Evolutionary conservation across 202 grass and related monocot genomes (phyloP).

Genomic region (Zoysia matrella): DNA sequence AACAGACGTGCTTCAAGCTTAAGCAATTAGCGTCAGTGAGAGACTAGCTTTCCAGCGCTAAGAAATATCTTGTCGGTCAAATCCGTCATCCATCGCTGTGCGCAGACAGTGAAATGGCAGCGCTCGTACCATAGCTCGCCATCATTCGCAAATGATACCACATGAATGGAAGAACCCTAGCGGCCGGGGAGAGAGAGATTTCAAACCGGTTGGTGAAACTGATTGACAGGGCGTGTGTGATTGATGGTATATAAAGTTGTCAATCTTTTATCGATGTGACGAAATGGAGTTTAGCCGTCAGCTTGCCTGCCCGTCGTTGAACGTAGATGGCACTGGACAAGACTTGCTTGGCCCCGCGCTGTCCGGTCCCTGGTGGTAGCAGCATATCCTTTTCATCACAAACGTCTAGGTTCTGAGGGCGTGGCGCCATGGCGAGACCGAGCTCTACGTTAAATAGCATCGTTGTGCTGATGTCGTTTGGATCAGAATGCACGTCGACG

Average conservation of each 20-base stretch:
- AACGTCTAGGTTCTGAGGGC: neutral
- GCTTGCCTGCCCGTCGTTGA: neutral
- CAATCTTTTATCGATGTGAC: constrained; percentile 33
- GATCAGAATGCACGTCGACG: too few relatives aligned
- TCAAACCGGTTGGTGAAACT: neutral
- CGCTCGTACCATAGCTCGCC: neutral
- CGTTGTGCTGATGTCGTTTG: neutral
- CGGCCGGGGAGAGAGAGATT: constrained; percentile 24
- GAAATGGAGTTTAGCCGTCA: neutral
- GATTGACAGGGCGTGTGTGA: constrained; percentile 14
- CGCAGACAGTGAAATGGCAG: constrained; percentile 24
- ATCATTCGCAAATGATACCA: constrained; percentile 13
- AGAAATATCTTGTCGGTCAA: constrained; percentile 26
- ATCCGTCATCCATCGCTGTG: neutral
- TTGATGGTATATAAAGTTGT: neutral
- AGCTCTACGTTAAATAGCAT: neutral
- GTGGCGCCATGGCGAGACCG: neutral
- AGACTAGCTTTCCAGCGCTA: neutral
- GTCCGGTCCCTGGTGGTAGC: neutral
- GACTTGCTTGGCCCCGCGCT: neutral
- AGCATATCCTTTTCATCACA: neutral
- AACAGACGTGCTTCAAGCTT: constrained; percentile 20
- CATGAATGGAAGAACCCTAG: constrained; percentile 25
- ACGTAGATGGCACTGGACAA: too few relatives aligned
- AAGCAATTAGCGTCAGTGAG: constrained; percentile 48